Evolutionary conservation across 129 eudicot genomes (phyloP), one percentile per base, ranked within the genome.

Genomic region (Lactuca saligna): DNA sequence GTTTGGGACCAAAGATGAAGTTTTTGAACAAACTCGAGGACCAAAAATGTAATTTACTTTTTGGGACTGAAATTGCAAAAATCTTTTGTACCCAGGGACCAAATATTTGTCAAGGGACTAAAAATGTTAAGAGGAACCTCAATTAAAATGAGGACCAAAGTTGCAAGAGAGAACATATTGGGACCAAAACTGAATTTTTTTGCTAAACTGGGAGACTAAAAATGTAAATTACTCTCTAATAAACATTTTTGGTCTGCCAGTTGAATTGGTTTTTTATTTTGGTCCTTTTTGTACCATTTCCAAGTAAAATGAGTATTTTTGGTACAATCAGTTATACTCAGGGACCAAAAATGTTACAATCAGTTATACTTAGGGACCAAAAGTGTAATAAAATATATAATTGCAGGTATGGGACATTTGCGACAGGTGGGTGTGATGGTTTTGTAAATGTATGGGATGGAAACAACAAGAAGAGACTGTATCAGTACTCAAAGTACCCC

Each of bases 361-460:
- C 3, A 38, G 7, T 7, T 38, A 46, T 15, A 0, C 11, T 10
- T 11, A 10, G 51, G 51, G 51, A 46, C 51, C n/a, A 46, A 46
- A 11, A 46, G 1, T 12, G n/a, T 46, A 46, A 11, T 42, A 42
- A 7, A 34, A 34, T 34, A 42, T 42, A 8, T 42, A 25, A 58
- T 41, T 79, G 82, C 87, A 91, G 93, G 66, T 87, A 88, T 70
- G 97, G 96, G 33, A 91, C 96, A n/a, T 88, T 91, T 78, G 97
- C 96, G 11, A 91, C 97, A 20, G 97, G 97, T 17, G 97, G 96
- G 32, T 88, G 96, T 54, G 93, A 91, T 78, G 97, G 97, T 56
- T 83, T 65, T 78, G 97, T 91, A 9, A 91, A 88, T 55, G 85
- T 88, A 68, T 88, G 97, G 96, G 97, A 91, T 63, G 97, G 96